Evolutionary conservation across 306 rosid species (phyloP).

Genomic region (Cicer chorassanicum): DNA sequence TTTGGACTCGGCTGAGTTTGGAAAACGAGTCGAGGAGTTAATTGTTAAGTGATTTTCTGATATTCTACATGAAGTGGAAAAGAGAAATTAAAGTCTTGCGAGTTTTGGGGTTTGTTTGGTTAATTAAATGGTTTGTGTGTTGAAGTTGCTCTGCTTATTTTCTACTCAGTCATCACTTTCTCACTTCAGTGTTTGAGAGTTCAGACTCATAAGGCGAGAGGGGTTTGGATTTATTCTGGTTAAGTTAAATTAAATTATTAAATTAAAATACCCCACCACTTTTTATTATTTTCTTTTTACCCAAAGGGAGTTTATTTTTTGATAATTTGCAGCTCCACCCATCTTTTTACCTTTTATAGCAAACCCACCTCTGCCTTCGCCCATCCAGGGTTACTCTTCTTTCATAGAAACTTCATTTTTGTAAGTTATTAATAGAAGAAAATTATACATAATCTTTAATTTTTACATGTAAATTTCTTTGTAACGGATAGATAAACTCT

Average conservation of each 20-base stretch:
- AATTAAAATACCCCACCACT: too few species aligned
- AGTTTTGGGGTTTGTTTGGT: conserved; percentile 1
- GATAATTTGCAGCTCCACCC: too few species aligned
- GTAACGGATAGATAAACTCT: too few species aligned
- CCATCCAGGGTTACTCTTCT: too few species aligned
- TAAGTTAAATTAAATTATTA: background rate
- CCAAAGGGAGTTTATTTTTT: too few species aligned
- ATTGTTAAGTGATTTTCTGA: background rate
- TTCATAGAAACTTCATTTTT: too few species aligned
- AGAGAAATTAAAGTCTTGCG: background rate
- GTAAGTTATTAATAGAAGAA: too few species aligned
- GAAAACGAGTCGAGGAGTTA: conserved; percentile 27
- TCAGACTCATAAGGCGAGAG: background rate
- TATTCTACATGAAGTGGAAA: conserved; percentile 48
- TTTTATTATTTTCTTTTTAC: too few species aligned
- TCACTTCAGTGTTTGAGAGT: conserved; percentile 13
- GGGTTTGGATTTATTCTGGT: background rate
- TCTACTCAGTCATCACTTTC: conserved; percentile 15
- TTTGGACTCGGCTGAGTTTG: conserved; percentile 45
- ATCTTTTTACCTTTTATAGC: too few species aligned
- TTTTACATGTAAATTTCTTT: too few species aligned
- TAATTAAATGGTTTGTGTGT: background rate
- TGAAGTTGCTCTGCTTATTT: background rate
- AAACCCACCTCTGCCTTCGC: too few species aligned
- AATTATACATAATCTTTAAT: too few species aligned